Evolutionary conservation across 2,329 filamentous ascomycete genomes (phyloP).

Genomic region (Fragosphaeria purpurea): DNA sequence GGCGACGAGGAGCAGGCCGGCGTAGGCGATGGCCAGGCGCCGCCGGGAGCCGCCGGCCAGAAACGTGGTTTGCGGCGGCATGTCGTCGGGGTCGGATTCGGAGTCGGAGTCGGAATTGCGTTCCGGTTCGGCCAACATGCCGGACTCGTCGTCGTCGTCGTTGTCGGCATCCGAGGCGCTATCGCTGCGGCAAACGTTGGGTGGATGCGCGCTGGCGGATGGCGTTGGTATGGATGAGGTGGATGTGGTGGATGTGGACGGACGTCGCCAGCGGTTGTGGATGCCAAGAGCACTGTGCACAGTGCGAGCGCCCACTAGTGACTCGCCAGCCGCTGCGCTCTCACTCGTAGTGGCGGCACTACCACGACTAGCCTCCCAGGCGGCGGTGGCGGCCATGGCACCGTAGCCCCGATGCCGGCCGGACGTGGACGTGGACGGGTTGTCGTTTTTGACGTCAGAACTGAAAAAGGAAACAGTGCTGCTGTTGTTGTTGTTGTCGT

Average conservation of each 20-base stretch:
- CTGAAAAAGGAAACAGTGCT: not conserved
- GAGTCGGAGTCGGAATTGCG: not conserved
- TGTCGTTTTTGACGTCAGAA: not conserved
- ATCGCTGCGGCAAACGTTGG: no score
- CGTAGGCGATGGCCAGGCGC: constrained; percentile 12
- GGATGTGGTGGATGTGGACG: no score
- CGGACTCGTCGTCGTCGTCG: not conserved
- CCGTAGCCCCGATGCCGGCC: constrained; percentile 11
- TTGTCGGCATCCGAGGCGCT: not conserved
- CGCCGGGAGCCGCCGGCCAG: constrained; percentile 5
- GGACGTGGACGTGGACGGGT: not conserved
- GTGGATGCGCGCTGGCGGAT: no score
- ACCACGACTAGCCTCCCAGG: constrained; percentile 1
- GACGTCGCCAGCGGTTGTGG: not conserved
- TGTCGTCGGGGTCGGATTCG: not conserved
- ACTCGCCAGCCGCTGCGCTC: not conserved
- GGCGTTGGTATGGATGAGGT: no score
- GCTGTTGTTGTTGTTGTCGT: not conserved
- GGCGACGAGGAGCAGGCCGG: constrained; percentile 45
- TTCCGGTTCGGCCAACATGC: not conserved
- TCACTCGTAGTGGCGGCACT: constrained; percentile 1
- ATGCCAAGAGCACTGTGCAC: not conserved
- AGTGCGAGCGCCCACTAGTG: constrained; percentile 1
- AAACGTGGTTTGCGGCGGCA: constrained; percentile 7
- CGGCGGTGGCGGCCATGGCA: constrained; percentile 3